These are phyloP conservation scores for Curvularia verruculosa DNA, from an alignment of 2,329 filamentous ascomycete genomes.

Conservation along the genomic window DNA sequence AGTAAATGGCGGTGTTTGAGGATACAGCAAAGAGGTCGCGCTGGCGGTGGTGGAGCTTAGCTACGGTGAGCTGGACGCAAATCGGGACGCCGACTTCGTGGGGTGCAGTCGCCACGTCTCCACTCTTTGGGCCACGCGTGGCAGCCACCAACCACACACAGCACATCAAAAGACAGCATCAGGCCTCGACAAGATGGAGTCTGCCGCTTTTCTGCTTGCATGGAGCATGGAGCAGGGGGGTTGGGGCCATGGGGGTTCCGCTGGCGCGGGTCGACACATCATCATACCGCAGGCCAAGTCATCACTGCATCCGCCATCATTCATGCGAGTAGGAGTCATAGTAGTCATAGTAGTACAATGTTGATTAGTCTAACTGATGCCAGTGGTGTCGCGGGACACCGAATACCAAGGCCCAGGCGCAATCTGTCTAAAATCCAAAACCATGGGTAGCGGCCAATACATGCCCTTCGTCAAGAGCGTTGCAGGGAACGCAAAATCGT, in stretches of 20 bases:
- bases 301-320: slow-evolving; percentile 11
- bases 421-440: slow-evolving; percentile 36
- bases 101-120: slow-evolving; percentile 35
- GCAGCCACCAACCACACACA: slow-evolving; percentile 22
- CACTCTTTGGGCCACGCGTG: slow-evolving; percentile 38
- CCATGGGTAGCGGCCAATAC: slow-evolving; percentile 29
- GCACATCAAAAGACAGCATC: not conserved
- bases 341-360: slow-evolving; percentile 32
- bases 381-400: slow-evolving; percentile 41
- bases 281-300: slow-evolving; percentile 13
- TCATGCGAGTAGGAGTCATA: too few species aligned
- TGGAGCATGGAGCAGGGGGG: slow-evolving; percentile 2
- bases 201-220: slow-evolving; percentile 11
- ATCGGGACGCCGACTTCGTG: slow-evolving; percentile 29
- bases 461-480: slow-evolving; percentile 38
- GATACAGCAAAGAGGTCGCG: slow-evolving; percentile 14
- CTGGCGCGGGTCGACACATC: slow-evolving; percentile 14
- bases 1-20: slow-evolving; percentile 9
- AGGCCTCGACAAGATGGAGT: not conserved
- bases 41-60: slow-evolving; percentile 25
- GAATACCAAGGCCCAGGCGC: slow-evolving; percentile 41
- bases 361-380: slow-evolving; percentile 47
- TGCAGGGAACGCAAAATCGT: slow-evolving; percentile 41
- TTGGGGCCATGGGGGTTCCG: slow-evolving; percentile 5
- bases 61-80: slow-evolving; percentile 26